Evolutionary conservation across 2,329 filamentous ascomycete species (phyloP).

Genomic region (Bipolaris zeicola): DNA sequence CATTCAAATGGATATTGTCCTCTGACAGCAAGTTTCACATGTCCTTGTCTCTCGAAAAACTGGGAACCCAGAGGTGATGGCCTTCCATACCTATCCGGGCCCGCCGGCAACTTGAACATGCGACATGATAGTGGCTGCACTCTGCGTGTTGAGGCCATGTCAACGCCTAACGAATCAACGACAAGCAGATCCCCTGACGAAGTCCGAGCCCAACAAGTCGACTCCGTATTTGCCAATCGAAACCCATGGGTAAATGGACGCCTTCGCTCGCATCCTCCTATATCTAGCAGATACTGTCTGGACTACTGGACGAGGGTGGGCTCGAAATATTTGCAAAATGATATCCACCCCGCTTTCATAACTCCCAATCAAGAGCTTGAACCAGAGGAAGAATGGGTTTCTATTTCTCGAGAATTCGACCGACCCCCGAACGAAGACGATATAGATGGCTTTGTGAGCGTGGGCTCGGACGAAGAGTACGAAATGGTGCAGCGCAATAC

Average conservation of each 20-base stretch:
- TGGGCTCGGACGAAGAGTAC: too few relatives aligned
- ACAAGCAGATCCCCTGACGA: background rate
- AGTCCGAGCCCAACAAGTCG: background rate
- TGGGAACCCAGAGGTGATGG: background rate
- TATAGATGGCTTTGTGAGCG: too few relatives aligned
- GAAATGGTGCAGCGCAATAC: too few relatives aligned
- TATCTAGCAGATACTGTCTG: background rate
- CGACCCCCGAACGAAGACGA: too few relatives aligned
- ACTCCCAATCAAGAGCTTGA: background rate
- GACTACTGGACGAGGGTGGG: background rate
- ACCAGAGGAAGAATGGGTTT: background rate
- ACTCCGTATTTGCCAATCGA: conserved; percentile 2
- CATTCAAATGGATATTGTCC: background rate
- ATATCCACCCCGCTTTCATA: background rate
- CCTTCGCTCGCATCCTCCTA: background rate
- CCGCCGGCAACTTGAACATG: background rate
- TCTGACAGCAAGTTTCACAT: background rate
- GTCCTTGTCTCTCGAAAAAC: background rate
- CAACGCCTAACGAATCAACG: background rate
- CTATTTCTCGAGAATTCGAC: background rate
- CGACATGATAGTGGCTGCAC: too few relatives aligned
- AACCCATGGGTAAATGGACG: background rate
- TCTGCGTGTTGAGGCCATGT: background rate
- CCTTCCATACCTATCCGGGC: background rate
- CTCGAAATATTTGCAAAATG: background rate